These are phyloP conservation scores for Amorphotheca resinae DNA, from an alignment of 495 filamentous ascomycete genomes.

Conservation along the genomic window DNA sequence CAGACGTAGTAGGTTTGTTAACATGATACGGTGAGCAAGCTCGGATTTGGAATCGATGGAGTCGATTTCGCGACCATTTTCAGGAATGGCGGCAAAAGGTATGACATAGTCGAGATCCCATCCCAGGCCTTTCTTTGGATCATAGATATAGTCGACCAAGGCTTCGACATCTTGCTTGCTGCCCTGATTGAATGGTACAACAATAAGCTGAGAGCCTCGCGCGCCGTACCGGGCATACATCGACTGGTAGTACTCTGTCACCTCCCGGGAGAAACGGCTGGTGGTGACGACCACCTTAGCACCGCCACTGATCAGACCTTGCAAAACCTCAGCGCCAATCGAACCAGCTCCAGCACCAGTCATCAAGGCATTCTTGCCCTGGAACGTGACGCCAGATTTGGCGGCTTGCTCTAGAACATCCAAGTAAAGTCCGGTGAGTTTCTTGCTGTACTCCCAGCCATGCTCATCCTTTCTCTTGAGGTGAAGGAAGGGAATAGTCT, in stretches of 20 bases:
- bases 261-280: conserved; percentile 88
- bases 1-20: conserved; percentile 89
- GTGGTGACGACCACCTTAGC: conserved; percentile 95
- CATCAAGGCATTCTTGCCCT: conserved; percentile 94
- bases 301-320: conserved; percentile 91
- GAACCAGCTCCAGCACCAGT: conserved; percentile 96
- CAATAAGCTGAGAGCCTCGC: conserved; percentile 89
- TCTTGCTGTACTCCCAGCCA: conserved; percentile 99
- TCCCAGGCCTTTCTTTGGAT: conserved; percentile 88
- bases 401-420: conserved; percentile 85
- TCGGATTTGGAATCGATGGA: conserved; percentile 96
- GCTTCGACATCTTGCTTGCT: conserved; percentile 95
- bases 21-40: conserved; percentile 96
- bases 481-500: conserved; percentile 96
- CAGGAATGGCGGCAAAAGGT: conserved; percentile 93
- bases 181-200: conserved; percentile 97
- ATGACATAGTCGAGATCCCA: conserved; percentile 97
- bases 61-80: conserved; percentile 96
- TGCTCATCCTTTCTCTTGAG: conserved; percentile 88
- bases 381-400: conserved; percentile 74
- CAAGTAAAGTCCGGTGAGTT: conserved; percentile 82
- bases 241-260: conserved; percentile 97
- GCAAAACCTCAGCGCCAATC: conserved; percentile 95
- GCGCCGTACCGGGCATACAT: conserved; percentile 94
- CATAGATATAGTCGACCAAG: conserved; percentile 89